These are phyloP conservation scores for Phenoliferia sp. DNA, from an alignment of 1,284 basidiomycete species.

Conservation along the genomic window DNA sequence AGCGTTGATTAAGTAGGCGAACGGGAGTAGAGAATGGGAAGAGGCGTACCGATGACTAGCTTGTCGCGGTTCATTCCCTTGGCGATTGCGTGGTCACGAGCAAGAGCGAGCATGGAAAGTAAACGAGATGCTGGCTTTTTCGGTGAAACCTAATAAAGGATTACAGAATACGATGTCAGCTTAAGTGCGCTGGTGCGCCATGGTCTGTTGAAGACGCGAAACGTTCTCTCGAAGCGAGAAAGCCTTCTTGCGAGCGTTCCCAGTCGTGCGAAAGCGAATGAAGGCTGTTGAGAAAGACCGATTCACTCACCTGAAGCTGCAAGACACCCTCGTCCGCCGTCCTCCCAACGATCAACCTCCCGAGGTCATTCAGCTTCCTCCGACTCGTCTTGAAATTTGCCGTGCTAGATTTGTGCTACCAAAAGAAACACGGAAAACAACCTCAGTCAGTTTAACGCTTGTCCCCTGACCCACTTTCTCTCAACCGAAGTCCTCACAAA, in stretches of 20 bases:
- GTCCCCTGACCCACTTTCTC: neutral
- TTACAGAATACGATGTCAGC: neutral
- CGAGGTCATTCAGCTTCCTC: slow-evolving; percentile 83
- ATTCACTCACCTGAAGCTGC: slow-evolving; percentile 84
- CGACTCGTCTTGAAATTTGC: slow-evolving; percentile 88
- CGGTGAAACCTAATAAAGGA: slow-evolving; percentile 13
- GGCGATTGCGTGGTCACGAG: slow-evolving; percentile 75
- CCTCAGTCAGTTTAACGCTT: too few species aligned
- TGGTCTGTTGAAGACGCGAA: neutral
- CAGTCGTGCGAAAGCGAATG: neutral
- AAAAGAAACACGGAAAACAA: neutral
- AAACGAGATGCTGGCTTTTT: slow-evolving; percentile 62
- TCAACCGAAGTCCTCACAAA: slow-evolving; percentile 4
- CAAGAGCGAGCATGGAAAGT: slow-evolving; percentile 80
- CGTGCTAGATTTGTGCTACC: slow-evolving; percentile 82
- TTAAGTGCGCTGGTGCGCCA: neutral
- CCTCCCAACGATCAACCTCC: slow-evolving; percentile 77
- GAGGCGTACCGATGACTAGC: slow-evolving; percentile 68
- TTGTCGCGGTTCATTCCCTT: slow-evolving; percentile 70
- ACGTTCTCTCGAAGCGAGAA: neutral
- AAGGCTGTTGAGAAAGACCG: too few species aligned
- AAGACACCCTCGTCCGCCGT: slow-evolving; percentile 91
- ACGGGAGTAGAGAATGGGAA: neutral
- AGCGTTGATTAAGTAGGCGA: neutral
- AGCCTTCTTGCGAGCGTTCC: neutral